Conservation (phyloP, 176 grass and related monocot genomes). For the Phragmites australis region DNA sequence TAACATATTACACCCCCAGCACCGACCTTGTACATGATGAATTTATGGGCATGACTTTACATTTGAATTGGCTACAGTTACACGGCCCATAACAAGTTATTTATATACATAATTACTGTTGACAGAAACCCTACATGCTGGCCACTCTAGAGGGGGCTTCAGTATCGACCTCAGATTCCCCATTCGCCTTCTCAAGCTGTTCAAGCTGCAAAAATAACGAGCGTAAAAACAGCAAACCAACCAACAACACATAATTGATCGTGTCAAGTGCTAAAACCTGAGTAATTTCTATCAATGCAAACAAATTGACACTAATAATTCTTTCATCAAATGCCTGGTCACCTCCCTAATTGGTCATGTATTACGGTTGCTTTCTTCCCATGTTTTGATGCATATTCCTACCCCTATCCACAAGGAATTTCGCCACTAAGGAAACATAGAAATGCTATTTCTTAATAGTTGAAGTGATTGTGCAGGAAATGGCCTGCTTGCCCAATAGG, state of each 20-base stretch:
- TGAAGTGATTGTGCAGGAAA: not conserved
- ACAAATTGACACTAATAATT: not conserved
- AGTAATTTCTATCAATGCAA: not conserved
- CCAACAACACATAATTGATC: not conserved
- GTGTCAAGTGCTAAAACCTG: not conserved
- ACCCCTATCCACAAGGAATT: not conserved
- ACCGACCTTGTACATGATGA: constrained; percentile 34
- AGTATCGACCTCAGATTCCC: constrained; percentile 47
- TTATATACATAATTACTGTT: constrained; percentile 53
- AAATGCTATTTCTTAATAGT: not conserved
- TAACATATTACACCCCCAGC: constrained; percentile 24
- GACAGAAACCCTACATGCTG: constrained; percentile 50
- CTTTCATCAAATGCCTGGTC: not conserved
- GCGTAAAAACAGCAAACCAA: not conserved
- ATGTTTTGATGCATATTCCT: not conserved
- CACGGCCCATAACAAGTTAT: constrained; percentile 34
- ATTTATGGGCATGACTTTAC: constrained; percentile 43
- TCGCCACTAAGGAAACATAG: not conserved
- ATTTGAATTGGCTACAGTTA: constrained; percentile 50
- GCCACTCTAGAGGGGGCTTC: constrained; percentile 57
- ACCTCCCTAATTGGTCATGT: not conserved
- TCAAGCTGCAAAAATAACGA: constrained; percentile 34
- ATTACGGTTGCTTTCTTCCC: not conserved
- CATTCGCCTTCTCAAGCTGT: not conserved
- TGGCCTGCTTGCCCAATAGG: not conserved